Evolutionary conservation across 306 rosid species (phyloP).

Genomic region (Rubus idaeus): DNA sequence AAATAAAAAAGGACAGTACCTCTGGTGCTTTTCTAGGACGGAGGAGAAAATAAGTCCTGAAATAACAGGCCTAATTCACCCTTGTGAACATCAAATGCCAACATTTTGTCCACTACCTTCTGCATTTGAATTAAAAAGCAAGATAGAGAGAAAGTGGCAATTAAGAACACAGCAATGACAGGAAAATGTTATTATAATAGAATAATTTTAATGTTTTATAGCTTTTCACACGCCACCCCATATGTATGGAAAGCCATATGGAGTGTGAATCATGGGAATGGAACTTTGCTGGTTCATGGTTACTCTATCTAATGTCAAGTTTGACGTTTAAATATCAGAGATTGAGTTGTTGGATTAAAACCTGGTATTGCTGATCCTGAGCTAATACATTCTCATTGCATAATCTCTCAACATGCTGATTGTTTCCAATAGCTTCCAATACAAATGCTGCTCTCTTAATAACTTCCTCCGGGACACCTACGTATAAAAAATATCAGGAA

Average conservation of each 20-base stretch:
- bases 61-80: constrained; percentile 64
- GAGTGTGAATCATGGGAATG: not conserved
- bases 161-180: constrained; percentile 11
- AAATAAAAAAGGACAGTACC: constrained; percentile 4
- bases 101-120: constrained; percentile 66
- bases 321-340: constrained; percentile 10
- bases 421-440: constrained; percentile 59
- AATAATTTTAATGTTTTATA: not conserved
- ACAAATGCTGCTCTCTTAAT: constrained; percentile 73
- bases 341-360: constrained; percentile 28
- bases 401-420: constrained; percentile 55
- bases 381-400: constrained; percentile 56
- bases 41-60: constrained; percentile 52
- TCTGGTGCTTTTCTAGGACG: constrained; percentile 7
- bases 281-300: not conserved
- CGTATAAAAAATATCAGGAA: constrained; percentile 6
- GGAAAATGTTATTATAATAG: not conserved
- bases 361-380: constrained; percentile 71
- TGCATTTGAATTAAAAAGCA: constrained; percentile 38
- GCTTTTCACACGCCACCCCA: not conserved
- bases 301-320: not conserved
- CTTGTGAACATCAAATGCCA: constrained; percentile 61
- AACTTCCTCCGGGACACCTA: constrained; percentile 81
- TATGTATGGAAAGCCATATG: not conserved
- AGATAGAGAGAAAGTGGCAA: not conserved